phyloP scores from a whole-genome alignment of 1,139 yeast genomes.

The Hyphopichia wangnamkhiaoensis region DNA sequence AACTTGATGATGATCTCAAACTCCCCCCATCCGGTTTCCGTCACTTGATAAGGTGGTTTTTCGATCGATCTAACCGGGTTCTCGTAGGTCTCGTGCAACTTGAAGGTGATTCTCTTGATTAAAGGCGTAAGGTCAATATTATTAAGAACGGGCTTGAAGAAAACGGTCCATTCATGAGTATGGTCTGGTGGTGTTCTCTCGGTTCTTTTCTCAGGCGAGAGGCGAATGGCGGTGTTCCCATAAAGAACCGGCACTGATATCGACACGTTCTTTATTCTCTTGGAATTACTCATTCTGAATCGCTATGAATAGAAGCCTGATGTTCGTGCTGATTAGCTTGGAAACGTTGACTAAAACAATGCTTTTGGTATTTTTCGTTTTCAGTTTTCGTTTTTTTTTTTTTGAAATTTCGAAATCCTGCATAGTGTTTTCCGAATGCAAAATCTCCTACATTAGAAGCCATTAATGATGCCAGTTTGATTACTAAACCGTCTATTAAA shows the following conservation, averaged over 20 bases:
- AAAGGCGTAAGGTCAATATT: slow-evolving; percentile 77
- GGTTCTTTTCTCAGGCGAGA: slow-evolving; percentile 61
- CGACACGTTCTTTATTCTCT: slow-evolving; percentile 64
- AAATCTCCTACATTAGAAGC: background rate
- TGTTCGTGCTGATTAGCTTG: too few species aligned
- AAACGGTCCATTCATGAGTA: slow-evolving; percentile 95
- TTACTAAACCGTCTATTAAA: too few species aligned
- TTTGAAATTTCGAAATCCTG: background rate
- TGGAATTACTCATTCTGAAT: slow-evolving; percentile 20
- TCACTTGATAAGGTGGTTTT: slow-evolving; percentile 88
- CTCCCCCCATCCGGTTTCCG: slow-evolving; percentile 99
- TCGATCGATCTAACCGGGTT: slow-evolving; percentile 84
- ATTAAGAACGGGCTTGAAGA: slow-evolving; percentile 79
- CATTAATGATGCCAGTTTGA: too few species aligned
- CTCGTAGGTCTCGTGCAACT: slow-evolving; percentile 90
- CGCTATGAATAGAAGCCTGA: background rate
- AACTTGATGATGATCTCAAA: slow-evolving; percentile 89
- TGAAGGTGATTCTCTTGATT: slow-evolving; percentile 89
- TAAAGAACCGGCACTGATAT: slow-evolving; percentile 83
- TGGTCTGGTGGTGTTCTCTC: slow-evolving; percentile 83
- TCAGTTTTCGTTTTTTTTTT: background rate
- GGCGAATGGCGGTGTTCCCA: slow-evolving; percentile 82
- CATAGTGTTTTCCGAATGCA: background rate
- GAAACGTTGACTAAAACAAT: too few species aligned
- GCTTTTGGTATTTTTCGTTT: background rate